phyloP scores from a whole-genome alignment of 768 basidiomycete species.

The Xerocomellus amylosporus region DNA sequence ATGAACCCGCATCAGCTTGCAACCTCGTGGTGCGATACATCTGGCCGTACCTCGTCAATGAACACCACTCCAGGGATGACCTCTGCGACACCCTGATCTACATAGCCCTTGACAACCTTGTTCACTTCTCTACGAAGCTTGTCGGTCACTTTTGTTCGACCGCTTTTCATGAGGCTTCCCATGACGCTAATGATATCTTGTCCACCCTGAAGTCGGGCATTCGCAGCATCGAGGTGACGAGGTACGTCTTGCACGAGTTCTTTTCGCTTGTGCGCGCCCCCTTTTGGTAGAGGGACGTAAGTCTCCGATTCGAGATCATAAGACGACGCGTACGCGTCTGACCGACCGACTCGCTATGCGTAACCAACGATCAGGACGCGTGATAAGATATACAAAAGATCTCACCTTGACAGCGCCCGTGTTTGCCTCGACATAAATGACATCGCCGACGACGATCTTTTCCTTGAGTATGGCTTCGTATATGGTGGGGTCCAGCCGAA shows the following conservation, averaged over 20 bases:
- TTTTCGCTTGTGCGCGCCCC: conserved; percentile 93
- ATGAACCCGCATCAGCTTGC: conserved; percentile 1
- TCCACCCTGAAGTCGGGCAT: conserved; percentile 92
- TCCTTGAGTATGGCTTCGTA: conserved; percentile 98
- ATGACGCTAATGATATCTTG: conserved; percentile 99
- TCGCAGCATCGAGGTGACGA: conserved; percentile 91
- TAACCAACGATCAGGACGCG: neutral
- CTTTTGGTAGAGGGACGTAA: conserved; percentile 96
- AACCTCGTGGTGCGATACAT: neutral
- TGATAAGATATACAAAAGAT: conserved; percentile 1
- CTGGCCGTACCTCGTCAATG: conserved; percentile 83
- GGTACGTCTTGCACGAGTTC: conserved; percentile 95
- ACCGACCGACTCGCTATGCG: conserved; percentile 87
- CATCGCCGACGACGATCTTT: conserved; percentile 92
- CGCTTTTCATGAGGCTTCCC: conserved; percentile 86
- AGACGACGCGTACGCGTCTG: conserved; percentile 95
- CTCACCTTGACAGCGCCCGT: no score
- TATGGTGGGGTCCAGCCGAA: conserved; percentile 90
- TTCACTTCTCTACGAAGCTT: conserved; percentile 95
- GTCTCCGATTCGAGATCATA: conserved; percentile 98
- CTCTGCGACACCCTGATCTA: conserved; percentile 98
- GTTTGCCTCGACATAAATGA: conserved; percentile 96
- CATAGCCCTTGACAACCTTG: conserved; percentile 95
- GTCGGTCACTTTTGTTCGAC: conserved; percentile 95
- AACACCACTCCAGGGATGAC: conserved; percentile 97